A percentile compares a stretch with the other conserved stretches of the same genome.
These are phyloP conservation scores for Ehretia macrophylla DNA, from an alignment of 257 asterid genomes.

Conservation along the genomic window DNA sequence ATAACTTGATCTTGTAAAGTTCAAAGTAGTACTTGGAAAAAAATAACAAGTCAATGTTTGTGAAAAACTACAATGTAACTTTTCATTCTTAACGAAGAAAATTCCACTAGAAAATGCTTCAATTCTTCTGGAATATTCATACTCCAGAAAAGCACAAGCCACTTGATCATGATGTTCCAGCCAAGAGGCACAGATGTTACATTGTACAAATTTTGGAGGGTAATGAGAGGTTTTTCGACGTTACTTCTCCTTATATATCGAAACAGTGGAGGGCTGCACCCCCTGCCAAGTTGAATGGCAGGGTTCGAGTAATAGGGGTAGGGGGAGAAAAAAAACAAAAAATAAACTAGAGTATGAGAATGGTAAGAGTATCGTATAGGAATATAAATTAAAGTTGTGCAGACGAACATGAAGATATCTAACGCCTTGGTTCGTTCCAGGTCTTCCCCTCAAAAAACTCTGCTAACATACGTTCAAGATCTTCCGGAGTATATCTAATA, in stretches of 20 bases:
- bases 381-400: not conserved
- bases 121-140: not conserved
- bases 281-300: too few species aligned
- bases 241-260: not conserved
- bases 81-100: not conserved
- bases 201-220: not conserved
- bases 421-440: slow-evolving; percentile 66
- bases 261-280: too few species aligned
- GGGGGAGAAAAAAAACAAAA: too few species aligned
- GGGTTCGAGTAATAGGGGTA: too few species aligned
- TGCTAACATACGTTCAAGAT: slow-evolving; percentile 91
- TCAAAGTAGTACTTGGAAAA: not conserved
- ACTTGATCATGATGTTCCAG: too few species aligned
- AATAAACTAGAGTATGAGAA: not conserved
- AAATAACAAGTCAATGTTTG: too few species aligned
- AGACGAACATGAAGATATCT: slow-evolving; percentile 9
- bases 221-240: not conserved
- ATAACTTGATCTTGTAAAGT: not conserved
- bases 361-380: too few species aligned
- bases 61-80: not conserved
- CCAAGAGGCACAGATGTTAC: not conserved
- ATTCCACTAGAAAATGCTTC: not conserved
- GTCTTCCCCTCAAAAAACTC: slow-evolving; percentile 96
- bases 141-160: too few species aligned
- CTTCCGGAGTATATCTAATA: slow-evolving; percentile 75